These are phyloP conservation scores for Cichorium intybus DNA, from an alignment of 140 eudicot species.

Conservation along the genomic window DNA sequence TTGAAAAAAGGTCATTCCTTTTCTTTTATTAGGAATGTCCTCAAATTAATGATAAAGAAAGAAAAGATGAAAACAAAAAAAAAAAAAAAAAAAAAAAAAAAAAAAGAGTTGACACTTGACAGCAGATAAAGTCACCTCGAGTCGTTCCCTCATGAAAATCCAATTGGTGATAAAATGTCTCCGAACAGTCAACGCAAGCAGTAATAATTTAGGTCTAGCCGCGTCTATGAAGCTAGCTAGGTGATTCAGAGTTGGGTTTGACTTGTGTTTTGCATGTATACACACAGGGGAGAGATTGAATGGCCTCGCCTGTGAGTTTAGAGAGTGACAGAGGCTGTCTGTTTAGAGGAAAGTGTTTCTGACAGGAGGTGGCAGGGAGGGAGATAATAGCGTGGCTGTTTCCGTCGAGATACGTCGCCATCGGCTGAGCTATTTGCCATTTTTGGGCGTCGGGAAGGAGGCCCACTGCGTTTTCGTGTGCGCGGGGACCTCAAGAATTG, in stretches of 20 bases:
- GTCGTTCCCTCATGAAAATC: not conserved
- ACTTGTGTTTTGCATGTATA: conserved; percentile 1
- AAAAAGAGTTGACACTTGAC: conserved; percentile 26
- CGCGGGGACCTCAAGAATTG: conserved; percentile 17
- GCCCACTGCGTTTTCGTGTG: conserved; percentile 30
- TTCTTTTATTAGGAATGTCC: conserved; percentile 25
- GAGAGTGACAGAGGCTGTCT: conserved; percentile 14
- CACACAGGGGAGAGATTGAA: not conserved
- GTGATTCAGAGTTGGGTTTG: conserved; percentile 14
- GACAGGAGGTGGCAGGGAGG: conserved; percentile 9
- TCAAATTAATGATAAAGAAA: conserved; percentile 10
- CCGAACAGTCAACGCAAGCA: conserved; percentile 29
- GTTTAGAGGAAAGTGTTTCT: conserved; percentile 15
- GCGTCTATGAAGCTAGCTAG: conserved; percentile 13
- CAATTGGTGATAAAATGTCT: conserved; percentile 11
- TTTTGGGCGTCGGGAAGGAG: conserved; percentile 34
- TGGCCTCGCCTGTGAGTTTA: conserved; percentile 8
- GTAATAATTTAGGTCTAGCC: conserved; percentile 5
- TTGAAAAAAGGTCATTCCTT: conserved; percentile 12
- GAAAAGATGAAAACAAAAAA: too few species aligned
- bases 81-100: not conserved
- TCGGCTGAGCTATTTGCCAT: conserved; percentile 30
- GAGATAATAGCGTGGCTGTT: conserved; percentile 22
- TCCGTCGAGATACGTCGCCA: conserved; percentile 26
- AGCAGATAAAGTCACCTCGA: conserved; percentile 7